Percentiles rank a stretch among this genome's conserved stretches.
Evolutionary conservation across 1,139 yeast genomes (phyloP).

Genomic region (Candida neerlandica): DNA sequence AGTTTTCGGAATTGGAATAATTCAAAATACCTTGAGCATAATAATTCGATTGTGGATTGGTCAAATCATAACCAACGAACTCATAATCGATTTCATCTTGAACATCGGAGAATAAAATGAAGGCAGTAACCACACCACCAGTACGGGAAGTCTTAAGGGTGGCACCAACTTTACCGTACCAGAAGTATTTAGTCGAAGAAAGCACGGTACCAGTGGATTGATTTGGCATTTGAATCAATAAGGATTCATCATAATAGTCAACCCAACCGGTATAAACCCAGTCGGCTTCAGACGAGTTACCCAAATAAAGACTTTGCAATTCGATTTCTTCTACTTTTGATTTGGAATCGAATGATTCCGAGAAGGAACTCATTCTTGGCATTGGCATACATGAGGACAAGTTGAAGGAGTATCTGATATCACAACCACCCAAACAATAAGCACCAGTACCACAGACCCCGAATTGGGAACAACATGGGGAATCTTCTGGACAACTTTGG

Average conservation of each 20-base stretch:
- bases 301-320: conserved; percentile 56
- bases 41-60: conserved; percentile 71
- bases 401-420: conserved; percentile 64
- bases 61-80: conserved; percentile 74
- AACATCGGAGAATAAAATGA: conserved; percentile 79
- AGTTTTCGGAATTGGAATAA: conserved; percentile 59
- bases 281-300: conserved; percentile 65
- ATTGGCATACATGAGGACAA: conserved; percentile 69
- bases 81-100: conserved; percentile 92
- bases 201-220: conserved; percentile 78
- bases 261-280: conserved; percentile 79
- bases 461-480: conserved; percentile 83
- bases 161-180: conserved; percentile 84
- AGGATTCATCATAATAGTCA: conserved; percentile 54
- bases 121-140: conserved; percentile 84
- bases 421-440: conserved; percentile 82
- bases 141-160: conserved; percentile 73
- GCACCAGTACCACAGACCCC: conserved; percentile 87
- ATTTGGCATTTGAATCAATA: conserved; percentile 77
- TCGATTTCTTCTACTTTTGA: conserved; percentile 22
- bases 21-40: conserved; percentile 75
- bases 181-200: conserved; percentile 75
- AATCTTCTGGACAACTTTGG: conserved; percentile 63
- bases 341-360: conserved; percentile 42
- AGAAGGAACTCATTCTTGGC: conserved; percentile 41